Evolutionary conservation across 2,329 filamentous ascomycete species (phyloP).

Genomic region (Phyllosticta citrichinensis): DNA sequence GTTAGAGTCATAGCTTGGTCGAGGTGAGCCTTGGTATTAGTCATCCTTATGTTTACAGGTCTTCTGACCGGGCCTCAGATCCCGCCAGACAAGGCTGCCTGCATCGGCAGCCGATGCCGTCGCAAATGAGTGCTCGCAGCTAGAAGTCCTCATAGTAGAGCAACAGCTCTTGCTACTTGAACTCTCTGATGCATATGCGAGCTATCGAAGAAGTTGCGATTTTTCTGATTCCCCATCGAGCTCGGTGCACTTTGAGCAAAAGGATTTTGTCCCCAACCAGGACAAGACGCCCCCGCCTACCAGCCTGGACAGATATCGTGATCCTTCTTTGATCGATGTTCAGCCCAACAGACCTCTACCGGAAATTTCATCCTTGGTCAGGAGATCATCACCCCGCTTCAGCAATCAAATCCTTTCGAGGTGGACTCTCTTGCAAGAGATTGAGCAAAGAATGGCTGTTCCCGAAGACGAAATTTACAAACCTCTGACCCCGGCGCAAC

Average conservation of each 20-base stretch:
- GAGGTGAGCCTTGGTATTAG: constrained; percentile 18
- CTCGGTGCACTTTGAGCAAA: constrained; percentile 3
- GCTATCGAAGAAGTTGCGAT: constrained; percentile 3
- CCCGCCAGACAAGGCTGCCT: constrained; percentile 3
- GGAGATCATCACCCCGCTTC: not conserved
- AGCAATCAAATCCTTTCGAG: constrained; percentile 16
- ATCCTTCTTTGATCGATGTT: not conserved
- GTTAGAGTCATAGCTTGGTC: constrained; percentile 30
- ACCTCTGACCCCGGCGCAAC: constrained; percentile 20
- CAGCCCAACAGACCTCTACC: not conserved
- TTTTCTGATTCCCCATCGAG: constrained; percentile 1
- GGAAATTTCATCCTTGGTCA: constrained; percentile 2
- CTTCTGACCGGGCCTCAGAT: constrained; percentile 1
- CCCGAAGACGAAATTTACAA: constrained; percentile 8
- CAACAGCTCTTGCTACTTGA: constrained; percentile 28
- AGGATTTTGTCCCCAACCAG: not conserved
- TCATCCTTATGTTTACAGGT: not conserved
- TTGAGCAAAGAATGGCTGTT: constrained; percentile 20
- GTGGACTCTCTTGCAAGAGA: constrained; percentile 25
- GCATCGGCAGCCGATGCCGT: constrained; percentile 20
- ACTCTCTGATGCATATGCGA: constrained; percentile 6
- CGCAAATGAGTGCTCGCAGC: constrained; percentile 25
- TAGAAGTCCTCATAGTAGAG: constrained; percentile 29
- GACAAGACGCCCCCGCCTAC: not conserved
- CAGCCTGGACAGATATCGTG: constrained; percentile 4